Evolutionary conservation across 192 early-diverging fungal genomes (phyloP), one percentile per base, ranked within the genome.

Genomic region (Backusella mclennaniae): DNA sequence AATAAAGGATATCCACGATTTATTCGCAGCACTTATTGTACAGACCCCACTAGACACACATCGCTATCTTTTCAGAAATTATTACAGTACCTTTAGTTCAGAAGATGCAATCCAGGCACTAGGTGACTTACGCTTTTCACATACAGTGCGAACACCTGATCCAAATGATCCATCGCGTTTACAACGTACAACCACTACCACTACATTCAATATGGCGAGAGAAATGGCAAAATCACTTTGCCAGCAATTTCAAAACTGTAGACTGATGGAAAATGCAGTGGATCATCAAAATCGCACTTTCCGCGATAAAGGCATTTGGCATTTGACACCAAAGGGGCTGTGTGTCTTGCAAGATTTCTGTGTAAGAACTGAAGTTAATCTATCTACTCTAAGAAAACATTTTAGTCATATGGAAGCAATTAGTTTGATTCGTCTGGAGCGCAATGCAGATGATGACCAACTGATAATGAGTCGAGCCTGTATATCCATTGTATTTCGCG

Each of bases 201-300:
- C 89, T 2, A 88, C 87, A 11, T 88, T 90, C 66, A 87, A 84
- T 12, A 86, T 90, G 80, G 81, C 85, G 14, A 52, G 79, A 33
- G 87, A 88, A 36, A 87, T 90, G 87, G 86, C 88, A 42, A 87
- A 85, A 67, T 52, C 76, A 41, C 63, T 90, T 1, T 90, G 89
- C 41, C 86, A 88, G 69, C 81, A 85, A 35, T 88, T 90, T 67
- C 87, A 87, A 82, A 83, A 87, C 26, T 85, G 87, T 12, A 84
- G 76, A 4, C 66, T 88, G 19, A 82, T 88, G 72, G 85, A 87
- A 69, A 83, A 78, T 38, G 82, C 85, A 3, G 70, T 74, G 0
- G 89, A 90, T 33, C 76, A 82, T 4, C 69, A 63, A 26, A 88
- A 79, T 63, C 71, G 85, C 15, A 19, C 29, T 9, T 77, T 77